Base-by-base conservation (phyloP, 176 grass and related monocot species). In the Eleusine coracana region DNA sequence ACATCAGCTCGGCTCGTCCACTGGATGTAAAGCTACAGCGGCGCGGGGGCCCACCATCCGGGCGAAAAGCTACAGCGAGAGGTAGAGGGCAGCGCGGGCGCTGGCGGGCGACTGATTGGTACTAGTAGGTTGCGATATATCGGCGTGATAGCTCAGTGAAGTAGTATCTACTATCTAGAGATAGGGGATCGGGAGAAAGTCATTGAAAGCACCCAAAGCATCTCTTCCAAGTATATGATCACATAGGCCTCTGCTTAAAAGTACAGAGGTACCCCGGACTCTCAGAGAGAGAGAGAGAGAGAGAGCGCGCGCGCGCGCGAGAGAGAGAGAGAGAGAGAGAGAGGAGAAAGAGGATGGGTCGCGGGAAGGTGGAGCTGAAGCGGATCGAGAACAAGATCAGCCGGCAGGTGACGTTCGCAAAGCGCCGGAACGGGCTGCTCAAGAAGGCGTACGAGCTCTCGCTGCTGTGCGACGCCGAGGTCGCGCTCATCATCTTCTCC, bases 311-410 rank as follows among this genome's bases (percentile, higher is more conserved):
- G n/a, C n/a, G n/a, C n/a, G n/a, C n/a, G n/a, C n/a, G n/a, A n/a
- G n/a, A 54, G 51, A 54, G 51, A 17, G 15, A 50, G 49, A 51
- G 49, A 45, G 49, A 51, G 49, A 51, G 49, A 51, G 14, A 51
- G 49, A 51, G 2, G 49, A 51, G 49, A 51, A 13, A 52, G 50
- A 46, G 44, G 44, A 56, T 56, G 52, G 52, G 52, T 56, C 52
- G 95, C 16, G 95, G 95, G 28, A 97, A 87, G 84, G 94, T 97
- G 76, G 92, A 94, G 92, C 82, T 97, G 90, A 92, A 86, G 83
- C 81, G 94, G 83, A 94, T 97, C 55, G 92, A 97, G 92, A 94
- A 97, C 90, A 97, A 97, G 92, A 94, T 94, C 60, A 97, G 91
- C 88, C 75, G 90, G 63, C 94, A 97, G 91, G 94, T 97, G 76